Base-by-base conservation (phyloP, 2,329 filamentous ascomycete species). In the Nemania sp. region DNA sequence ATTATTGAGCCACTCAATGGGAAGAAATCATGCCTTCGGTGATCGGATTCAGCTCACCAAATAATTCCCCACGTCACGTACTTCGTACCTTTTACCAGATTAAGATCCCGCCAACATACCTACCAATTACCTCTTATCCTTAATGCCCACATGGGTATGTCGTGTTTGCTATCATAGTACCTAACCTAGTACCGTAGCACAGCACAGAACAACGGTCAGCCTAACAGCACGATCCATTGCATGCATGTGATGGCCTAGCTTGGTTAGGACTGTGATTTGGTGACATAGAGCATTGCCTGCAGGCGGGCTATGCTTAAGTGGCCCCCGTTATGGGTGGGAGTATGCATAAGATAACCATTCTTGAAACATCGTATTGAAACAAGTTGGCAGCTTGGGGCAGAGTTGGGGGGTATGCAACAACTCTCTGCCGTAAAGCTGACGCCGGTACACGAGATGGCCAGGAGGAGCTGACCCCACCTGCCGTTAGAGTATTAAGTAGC, bases 341-440 rank as follows among this genome's bases (percentile, higher is more conserved):
- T 40, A 36, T 42, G 43, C 46, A 40, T 57, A 51, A 56, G 53
- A 53, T 43, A 14, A 9, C 44, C 41, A n/a, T n/a, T 36, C 51
- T 50, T 45, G 49, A 59, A 56, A 56, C 56, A 56, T 43, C n/a
- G 7, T 43, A 39, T 50, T 53, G 53, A 57, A 57, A 57, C 54
- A 48, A 15, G 30, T 23, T 22, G 26, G 41, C 28, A 28, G 52
- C 43, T 56, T 49, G 45, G 49, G n/a, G n/a, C n/a, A 44, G 49
- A 41, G 28, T 51, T 56, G 49, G 53, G 56, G 23, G 36, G 17
- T 37, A n/a, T n/a, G n/a, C n/a, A n/a, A n/a, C n/a, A n/a, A n/a
- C n/a, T n/a, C n/a, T n/a, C n/a, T n/a, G n/a, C n/a, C n/a, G n/a
- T n/a, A n/a, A n/a, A n/a, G n/a, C n/a, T n/a, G n/a, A n/a, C n/a